These are phyloP conservation scores for Glycyrrhiza uralensis DNA, from an alignment of 306 rosid species.

Conservation along the genomic window DNA sequence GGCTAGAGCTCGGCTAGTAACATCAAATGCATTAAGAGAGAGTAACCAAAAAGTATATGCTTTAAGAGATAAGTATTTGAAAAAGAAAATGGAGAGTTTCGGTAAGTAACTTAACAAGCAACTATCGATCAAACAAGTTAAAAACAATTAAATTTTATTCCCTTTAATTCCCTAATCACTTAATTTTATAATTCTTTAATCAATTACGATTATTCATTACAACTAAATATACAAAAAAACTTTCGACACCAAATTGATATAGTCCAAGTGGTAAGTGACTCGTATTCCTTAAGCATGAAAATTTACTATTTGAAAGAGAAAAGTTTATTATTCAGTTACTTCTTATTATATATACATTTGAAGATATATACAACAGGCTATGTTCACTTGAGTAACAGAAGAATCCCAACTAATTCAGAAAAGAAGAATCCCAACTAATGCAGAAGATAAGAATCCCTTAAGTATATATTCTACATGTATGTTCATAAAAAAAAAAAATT, in stretches of 20 bases:
- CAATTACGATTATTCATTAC: neutral
- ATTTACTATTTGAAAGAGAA: too few relatives aligned
- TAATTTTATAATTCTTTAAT: neutral
- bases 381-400: neutral
- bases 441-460: neutral
- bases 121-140: neutral
- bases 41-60: too few relatives aligned
- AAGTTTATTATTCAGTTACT: too few relatives aligned
- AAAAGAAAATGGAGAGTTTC: neutral
- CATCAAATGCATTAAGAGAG: neutral
- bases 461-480: too few relatives aligned
- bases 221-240: too few relatives aligned
- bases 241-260: too few relatives aligned
- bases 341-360: neutral
- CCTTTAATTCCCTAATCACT: neutral
- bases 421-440: slow-evolving; percentile 3
- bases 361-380: neutral
- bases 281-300: too few relatives aligned
- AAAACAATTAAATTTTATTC: neutral
- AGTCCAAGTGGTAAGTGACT: too few relatives aligned
- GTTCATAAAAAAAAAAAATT: too few relatives aligned
- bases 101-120: neutral
- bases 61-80: too few relatives aligned
- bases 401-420: neutral
- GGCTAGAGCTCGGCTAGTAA: neutral